Conservation (phyloP, 345 rosid species). For the Populus euphratica region DNA sequence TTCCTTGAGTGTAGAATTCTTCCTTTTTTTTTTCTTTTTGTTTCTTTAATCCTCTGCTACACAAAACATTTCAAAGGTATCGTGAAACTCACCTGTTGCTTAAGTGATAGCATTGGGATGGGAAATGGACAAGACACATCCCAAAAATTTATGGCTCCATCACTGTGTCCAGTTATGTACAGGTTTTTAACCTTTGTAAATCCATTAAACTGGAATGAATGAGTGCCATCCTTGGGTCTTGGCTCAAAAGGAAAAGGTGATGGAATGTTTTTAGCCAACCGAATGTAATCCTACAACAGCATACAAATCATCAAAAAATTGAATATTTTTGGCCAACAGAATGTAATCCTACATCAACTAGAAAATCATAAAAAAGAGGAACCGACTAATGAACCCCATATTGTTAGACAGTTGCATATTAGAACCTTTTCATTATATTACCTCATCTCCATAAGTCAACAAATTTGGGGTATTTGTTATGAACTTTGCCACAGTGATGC, state of each 20-base stretch:
- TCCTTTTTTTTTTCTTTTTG: not conserved
- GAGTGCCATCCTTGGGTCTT: slow-evolving; percentile 47
- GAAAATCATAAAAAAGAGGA: not conserved
- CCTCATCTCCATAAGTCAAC: slow-evolving; percentile 57
- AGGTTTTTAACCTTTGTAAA: slow-evolving; percentile 70
- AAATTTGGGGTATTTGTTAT: slow-evolving; percentile 43
- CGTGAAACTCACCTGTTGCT: slow-evolving; percentile 61
- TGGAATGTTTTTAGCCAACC: slow-evolving; percentile 43
- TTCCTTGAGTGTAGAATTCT: not conserved
- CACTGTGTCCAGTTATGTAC: slow-evolving; percentile 77
- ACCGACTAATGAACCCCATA: not conserved
- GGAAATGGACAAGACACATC: slow-evolving; percentile 66
- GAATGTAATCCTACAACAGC: slow-evolving; percentile 54
- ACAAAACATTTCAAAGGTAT: not conserved
- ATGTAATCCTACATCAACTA: slow-evolving; percentile 51
- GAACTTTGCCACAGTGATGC: slow-evolving; percentile 56
- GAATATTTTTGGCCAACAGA: slow-evolving; percentile 43
- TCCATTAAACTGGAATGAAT: slow-evolving; percentile 49
- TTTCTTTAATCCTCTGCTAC: not conserved
- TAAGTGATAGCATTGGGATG: slow-evolving; percentile 55
- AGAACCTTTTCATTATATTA: slow-evolving; percentile 20
- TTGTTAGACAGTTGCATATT: not conserved
- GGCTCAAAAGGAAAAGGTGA: slow-evolving; percentile 59
- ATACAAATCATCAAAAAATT: slow-evolving; percentile 5
- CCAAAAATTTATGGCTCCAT: slow-evolving; percentile 84